phyloP scores from a whole-genome alignment of 129 eudicot genomes.

The Sambucus nigra region DNA sequence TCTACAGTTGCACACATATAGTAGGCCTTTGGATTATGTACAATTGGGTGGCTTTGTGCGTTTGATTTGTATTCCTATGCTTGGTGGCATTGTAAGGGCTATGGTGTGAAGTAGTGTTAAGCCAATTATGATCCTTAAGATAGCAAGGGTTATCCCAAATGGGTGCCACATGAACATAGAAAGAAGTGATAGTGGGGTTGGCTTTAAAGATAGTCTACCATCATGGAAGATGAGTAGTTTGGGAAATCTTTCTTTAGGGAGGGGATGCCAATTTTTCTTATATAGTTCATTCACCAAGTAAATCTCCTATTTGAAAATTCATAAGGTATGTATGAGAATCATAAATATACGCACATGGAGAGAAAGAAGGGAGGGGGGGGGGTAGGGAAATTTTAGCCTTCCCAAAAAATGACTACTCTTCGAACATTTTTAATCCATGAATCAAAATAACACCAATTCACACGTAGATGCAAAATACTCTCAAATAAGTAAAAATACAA shows the following conservation, averaged over 20 bases:
- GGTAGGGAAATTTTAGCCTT: neutral
- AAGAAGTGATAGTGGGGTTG: slow-evolving; percentile 36
- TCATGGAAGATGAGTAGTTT: slow-evolving; percentile 65
- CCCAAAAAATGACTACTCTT: too few species aligned
- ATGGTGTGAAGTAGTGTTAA: slow-evolving; percentile 20
- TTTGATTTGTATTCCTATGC: slow-evolving; percentile 35
- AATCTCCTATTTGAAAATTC: slow-evolving; percentile 30
- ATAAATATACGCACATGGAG: neutral
- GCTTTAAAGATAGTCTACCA: slow-evolving; percentile 60
- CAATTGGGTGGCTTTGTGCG: slow-evolving; percentile 14
- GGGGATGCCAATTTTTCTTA: slow-evolving; percentile 26
- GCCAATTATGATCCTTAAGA: slow-evolving; percentile 26
- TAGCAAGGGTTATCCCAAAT: slow-evolving; percentile 29
- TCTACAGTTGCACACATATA: slow-evolving; percentile 67
- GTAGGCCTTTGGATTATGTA: slow-evolving; percentile 29
- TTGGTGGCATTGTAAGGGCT: slow-evolving; percentile 19
- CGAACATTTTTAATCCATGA: too few species aligned
- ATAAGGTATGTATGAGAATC: too few species aligned
- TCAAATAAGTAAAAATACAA: too few species aligned
- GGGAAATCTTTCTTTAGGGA: slow-evolving; percentile 49
- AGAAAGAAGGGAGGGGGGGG: neutral
- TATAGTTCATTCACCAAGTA: slow-evolving; percentile 32
- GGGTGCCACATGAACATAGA: slow-evolving; percentile 63
- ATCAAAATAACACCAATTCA: too few species aligned
- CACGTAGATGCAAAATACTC: too few species aligned